These are phyloP conservation scores for Emericellopsis cladophorae DNA, from an alignment of 2,329 filamentous ascomycete genomes.

Conservation along the genomic window DNA sequence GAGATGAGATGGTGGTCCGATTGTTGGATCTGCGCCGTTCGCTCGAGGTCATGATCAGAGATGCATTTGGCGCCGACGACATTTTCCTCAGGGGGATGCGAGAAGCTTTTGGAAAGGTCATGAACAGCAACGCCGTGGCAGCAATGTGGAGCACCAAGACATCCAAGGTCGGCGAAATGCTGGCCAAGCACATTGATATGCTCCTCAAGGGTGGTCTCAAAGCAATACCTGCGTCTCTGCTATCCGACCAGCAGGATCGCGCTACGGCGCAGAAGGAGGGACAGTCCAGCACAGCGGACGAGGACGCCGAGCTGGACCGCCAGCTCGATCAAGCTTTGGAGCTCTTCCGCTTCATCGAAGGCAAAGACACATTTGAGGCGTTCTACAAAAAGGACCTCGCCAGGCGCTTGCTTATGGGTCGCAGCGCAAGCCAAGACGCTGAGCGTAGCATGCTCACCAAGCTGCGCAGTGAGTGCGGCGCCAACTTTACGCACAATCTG, in stretches of 20 bases:
- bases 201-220: constrained; percentile 81
- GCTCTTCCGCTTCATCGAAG: constrained; percentile 91
- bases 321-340: constrained; percentile 90
- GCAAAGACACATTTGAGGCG: constrained; percentile 94
- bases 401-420: constrained; percentile 75
- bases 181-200: constrained; percentile 90
- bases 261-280: constrained; percentile 46
- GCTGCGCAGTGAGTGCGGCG: constrained; percentile 84
- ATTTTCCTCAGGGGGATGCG: constrained; percentile 65
- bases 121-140: constrained; percentile 73
- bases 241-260: constrained; percentile 47
- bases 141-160: constrained; percentile 69
- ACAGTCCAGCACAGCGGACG: constrained; percentile 60
- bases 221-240: constrained; percentile 57
- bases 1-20: constrained; percentile 75
- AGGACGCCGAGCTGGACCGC: constrained; percentile 82
- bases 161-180: constrained; percentile 95
- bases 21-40: constrained; percentile 70
- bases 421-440: constrained; percentile 87
- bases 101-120: constrained; percentile 78
- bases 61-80: constrained; percentile 68
- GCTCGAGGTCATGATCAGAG: constrained; percentile 63
- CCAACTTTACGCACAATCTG: constrained; percentile 88
- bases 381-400: constrained; percentile 99
- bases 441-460: constrained; percentile 92